Evolutionary conservation across 768 basidiomycete species (phyloP), one percentile per base, ranked within the genome.

Genomic region (Cystofilobasidium ferigula): DNA sequence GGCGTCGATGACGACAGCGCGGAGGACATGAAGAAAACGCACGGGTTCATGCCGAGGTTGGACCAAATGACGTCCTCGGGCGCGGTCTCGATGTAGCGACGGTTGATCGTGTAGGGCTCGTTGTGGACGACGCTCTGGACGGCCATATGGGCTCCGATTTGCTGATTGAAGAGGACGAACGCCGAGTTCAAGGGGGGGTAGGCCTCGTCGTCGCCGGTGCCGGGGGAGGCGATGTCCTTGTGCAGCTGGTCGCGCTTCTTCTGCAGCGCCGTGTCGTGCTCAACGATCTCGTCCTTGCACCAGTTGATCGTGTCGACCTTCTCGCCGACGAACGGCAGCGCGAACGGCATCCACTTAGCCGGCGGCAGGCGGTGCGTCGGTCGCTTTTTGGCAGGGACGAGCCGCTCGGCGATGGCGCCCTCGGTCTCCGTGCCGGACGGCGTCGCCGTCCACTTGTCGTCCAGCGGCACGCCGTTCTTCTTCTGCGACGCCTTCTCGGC

Each of bases 261-360:
- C 10, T 80, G 75, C 58, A 87, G 80, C 24, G 72, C 73, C 2
- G 62, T 69, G 42, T 81, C 82, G 28, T 81, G 74, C 35, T 76
- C 72, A 0, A 78, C 75, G 63, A 95, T 88, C 76, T 92, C 87
- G 24, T 81, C 78, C 35, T 88, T 80, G 24, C 85, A 84, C 91
- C 92, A 95, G 2, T 91, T 85, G 73, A 98, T 91, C 3, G 87
- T 83, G 77, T 98, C 95, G 20, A 97, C 92, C 75, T 94, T 87
- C 74, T 89, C 75, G 10, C 95, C 95, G 22, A 73, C 72, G 30
- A 94, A 76, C 0, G 75, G 74, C 1, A 77, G 79, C 0, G 82
- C 81, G 56, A 83, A 73, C 30, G 80, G 75, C 7, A 62, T 77
- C 79, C 64, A 81, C 75, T 70, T 70, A 51, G 79, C 83, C 65